Percentiles rank a stretch among this genome's conserved stretches.
Evolutionary conservation across 164 flowering plant species (phyloP).

Genomic region (Nymphaea thermarum): DNA sequence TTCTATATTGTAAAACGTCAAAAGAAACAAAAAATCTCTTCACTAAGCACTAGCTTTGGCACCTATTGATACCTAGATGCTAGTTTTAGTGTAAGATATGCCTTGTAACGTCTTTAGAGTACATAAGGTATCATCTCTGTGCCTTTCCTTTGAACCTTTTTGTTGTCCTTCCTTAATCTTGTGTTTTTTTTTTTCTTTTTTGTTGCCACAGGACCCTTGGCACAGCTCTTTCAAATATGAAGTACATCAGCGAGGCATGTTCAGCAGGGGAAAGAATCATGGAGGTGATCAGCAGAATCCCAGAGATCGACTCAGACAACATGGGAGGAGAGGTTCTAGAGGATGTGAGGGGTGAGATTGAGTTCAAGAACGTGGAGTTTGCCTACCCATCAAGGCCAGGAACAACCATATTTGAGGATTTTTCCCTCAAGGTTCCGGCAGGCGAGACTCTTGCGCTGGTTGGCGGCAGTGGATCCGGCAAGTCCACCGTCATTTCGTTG

Average conservation of each 20-base stretch:
- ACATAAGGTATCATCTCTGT: no score
- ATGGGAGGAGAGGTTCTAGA: slow-evolving; percentile 13
- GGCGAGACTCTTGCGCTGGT: slow-evolving; percentile 31
- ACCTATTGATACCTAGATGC: no score
- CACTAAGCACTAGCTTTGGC: no score
- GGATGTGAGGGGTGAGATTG: slow-evolving; percentile 21
- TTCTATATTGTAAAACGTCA: no score
- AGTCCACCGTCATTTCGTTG: slow-evolving; percentile 26
- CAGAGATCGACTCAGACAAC: slow-evolving; percentile 16
- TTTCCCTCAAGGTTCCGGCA: slow-evolving; percentile 18
- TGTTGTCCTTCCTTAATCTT: not conserved
- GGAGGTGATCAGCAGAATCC: slow-evolving; percentile 17
- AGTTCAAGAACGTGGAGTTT: slow-evolving; percentile 25
- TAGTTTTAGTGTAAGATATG: no score
- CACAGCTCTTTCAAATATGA: slow-evolving; percentile 21
- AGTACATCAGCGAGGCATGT: slow-evolving; percentile 24
- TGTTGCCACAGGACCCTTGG: slow-evolving; percentile 12
- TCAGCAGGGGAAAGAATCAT: slow-evolving; percentile 20
- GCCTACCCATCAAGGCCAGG: slow-evolving; percentile 37
- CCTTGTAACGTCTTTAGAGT: no score
- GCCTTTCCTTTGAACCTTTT: no score
- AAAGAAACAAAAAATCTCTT: no score
- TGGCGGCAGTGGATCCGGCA: slow-evolving; percentile 44
- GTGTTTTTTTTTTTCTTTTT: not conserved
- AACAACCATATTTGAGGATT: slow-evolving; percentile 13